A percentile compares a stretch with the other conserved stretches of the same genome.
These are phyloP conservation scores for Neurospora sp. DNA, from an alignment of 495 filamentous ascomycete genomes.

Conservation along the genomic window DNA sequence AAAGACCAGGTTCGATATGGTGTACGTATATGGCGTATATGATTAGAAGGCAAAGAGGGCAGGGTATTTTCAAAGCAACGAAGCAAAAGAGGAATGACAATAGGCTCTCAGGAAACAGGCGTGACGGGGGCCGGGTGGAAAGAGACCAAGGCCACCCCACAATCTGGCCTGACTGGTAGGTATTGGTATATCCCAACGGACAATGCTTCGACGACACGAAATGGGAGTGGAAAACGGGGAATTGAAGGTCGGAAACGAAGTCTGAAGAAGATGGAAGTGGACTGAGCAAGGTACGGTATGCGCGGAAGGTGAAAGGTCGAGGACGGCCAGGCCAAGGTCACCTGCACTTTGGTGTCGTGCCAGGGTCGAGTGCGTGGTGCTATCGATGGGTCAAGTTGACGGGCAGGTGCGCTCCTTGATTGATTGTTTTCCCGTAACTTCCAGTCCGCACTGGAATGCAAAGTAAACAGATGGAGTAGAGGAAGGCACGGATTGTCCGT, in stretches of 20 bases:
- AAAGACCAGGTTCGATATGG: not conserved
- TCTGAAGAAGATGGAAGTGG: not conserved
- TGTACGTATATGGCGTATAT: not conserved
- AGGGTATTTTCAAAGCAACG: not conserved
- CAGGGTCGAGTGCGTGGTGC: not conserved
- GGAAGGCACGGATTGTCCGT: not conserved
- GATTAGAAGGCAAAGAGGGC: not conserved
- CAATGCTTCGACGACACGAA: not conserved
- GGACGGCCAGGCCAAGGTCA: not conserved
- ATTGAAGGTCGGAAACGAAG: not conserved
- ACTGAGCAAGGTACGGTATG: not conserved
- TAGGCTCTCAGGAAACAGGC: not conserved
- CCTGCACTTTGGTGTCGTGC: not conserved
- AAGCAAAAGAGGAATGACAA: not conserved
- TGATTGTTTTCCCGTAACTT: not conserved
- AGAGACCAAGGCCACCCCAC: not conserved
- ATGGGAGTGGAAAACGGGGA: not conserved
- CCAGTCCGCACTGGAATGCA: not conserved
- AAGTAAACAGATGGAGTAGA: not conserved
- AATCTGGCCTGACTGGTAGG: not conserved
- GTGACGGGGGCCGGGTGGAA: not conserved
- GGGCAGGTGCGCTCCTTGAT: not conserved
- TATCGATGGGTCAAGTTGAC: not conserved
- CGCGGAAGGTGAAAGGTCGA: not conserved
- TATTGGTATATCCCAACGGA: not conserved